These are phyloP conservation scores for Torrubiellomyces zombiae DNA, from an alignment of 2,329 filamentous ascomycete genomes.

Conservation along the genomic window DNA sequence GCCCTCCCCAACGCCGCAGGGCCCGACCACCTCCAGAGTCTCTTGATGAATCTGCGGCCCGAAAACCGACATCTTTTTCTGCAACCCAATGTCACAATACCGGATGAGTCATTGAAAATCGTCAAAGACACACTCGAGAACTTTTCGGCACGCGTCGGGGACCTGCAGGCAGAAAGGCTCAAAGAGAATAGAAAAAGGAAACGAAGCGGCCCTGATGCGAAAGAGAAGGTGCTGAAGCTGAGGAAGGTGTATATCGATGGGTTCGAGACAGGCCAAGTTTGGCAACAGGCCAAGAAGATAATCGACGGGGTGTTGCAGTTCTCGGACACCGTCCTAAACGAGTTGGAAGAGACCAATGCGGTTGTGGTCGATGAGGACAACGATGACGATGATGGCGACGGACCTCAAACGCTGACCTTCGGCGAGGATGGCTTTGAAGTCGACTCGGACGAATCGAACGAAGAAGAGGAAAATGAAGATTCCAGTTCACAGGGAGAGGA, in stretches of 20 bases:
- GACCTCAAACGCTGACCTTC: slow-evolving; percentile 11
- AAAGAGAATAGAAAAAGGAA: slow-evolving; percentile 67
- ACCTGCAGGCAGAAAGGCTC: slow-evolving; percentile 52
- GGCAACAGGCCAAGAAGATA: slow-evolving; percentile 81
- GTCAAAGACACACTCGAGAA: slow-evolving; percentile 70
- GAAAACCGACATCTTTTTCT: slow-evolving; percentile 57
- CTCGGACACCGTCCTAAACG: slow-evolving; percentile 27
- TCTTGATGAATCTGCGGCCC: slow-evolving; percentile 40
- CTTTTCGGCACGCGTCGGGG: slow-evolving; percentile 56
- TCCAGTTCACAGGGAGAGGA: slow-evolving; percentile 17
- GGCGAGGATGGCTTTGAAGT: slow-evolving; percentile 15
- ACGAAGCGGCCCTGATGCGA: slow-evolving; percentile 32
- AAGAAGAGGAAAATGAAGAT: slow-evolving; percentile 17
- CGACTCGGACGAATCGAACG: slow-evolving; percentile 11
- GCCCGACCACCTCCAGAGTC: slow-evolving; percentile 24
- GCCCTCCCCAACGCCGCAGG: slow-evolving; percentile 17
- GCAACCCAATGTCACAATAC: slow-evolving; percentile 50
- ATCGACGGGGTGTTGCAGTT: slow-evolving; percentile 40
- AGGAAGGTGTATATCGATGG: slow-evolving; percentile 74
- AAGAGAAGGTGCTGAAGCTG: slow-evolving; percentile 48
- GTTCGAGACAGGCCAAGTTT: slow-evolving; percentile 77
- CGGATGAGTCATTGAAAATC: slow-evolving; percentile 52
- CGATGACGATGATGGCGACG: slow-evolving; percentile 19
- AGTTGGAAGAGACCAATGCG: slow-evolving; percentile 35
- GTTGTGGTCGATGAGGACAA: slow-evolving; percentile 8